Conservation (phyloP, 805 yeast species). For the Candida silvatica region DNA sequence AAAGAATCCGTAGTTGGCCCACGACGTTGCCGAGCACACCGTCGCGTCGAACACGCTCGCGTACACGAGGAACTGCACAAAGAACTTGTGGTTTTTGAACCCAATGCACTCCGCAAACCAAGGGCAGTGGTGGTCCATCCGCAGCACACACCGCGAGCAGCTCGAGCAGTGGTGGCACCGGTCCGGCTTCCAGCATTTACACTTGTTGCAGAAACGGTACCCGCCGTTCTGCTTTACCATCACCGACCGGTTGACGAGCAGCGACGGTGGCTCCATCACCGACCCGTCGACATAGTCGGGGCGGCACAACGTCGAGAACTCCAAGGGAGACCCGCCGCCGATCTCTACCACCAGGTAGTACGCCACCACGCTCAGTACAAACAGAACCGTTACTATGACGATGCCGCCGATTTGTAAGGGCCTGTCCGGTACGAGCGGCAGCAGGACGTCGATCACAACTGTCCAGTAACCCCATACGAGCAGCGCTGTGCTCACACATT, state of each 20-base stretch:
- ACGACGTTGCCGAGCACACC: slow-evolving; percentile 31
- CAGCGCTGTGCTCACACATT: slow-evolving; percentile 31
- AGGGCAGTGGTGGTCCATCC: slow-evolving; percentile 66
- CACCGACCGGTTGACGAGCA: slow-evolving; percentile 30
- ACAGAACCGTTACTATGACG: slow-evolving; percentile 22
- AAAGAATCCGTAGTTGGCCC: slow-evolving; percentile 42
- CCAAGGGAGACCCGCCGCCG: slow-evolving; percentile 64
- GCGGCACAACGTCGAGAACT: slow-evolving; percentile 34
- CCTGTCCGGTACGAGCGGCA: slow-evolving; percentile 12
- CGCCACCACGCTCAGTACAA: slow-evolving; percentile 33
- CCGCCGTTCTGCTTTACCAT: slow-evolving; percentile 51
- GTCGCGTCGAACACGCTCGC: slow-evolving; percentile 37
- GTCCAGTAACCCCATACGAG: slow-evolving; percentile 42
- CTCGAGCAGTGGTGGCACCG: slow-evolving; percentile 50
- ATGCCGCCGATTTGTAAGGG: slow-evolving; percentile 13
- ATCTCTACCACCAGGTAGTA: slow-evolving; percentile 42
- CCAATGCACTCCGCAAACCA: slow-evolving; percentile 94
- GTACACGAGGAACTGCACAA: slow-evolving; percentile 63
- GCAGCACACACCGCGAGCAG: slow-evolving; percentile 36
- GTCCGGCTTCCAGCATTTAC: slow-evolving; percentile 53
- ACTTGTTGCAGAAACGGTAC: slow-evolving; percentile 47
- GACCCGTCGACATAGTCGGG: slow-evolving; percentile 13
- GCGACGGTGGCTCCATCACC: slow-evolving; percentile 30
- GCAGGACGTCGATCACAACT: slow-evolving; percentile 21
- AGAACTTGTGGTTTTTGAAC: slow-evolving; percentile 67